Evolutionary conservation across 2,329 filamentous ascomycete genomes (phyloP).

Genomic region (Penicillium occitanis): DNA sequence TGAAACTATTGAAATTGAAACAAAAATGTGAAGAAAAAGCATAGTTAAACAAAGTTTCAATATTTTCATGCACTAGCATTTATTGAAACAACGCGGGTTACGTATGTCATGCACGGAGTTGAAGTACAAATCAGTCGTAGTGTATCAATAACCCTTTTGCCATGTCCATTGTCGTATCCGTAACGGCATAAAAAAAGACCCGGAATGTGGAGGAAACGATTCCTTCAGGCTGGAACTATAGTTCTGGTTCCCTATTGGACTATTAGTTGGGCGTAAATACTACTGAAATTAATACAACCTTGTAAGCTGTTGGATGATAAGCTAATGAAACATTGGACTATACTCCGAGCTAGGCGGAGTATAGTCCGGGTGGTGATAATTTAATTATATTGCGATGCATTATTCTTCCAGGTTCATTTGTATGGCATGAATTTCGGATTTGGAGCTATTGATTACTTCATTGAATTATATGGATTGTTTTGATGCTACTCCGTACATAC

Average conservation of each 20-base stretch:
- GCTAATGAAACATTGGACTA: neutral
- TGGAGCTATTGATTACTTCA: neutral
- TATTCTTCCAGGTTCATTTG: neutral
- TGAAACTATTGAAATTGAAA: neutral
- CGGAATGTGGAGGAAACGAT: neutral
- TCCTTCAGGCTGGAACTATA: neutral
- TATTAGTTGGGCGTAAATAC: neutral
- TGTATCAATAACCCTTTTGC: neutral
- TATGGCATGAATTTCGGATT: neutral
- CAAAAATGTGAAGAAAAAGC: neutral
- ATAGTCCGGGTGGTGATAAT: neutral
- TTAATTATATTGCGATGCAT: neutral
- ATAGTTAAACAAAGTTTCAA: neutral
- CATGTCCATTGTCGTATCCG: neutral
- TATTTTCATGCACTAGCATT: neutral
- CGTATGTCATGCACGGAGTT: neutral
- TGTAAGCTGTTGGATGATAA: neutral
- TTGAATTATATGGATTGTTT: too few relatives aligned
- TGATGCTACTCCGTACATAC: too few relatives aligned
- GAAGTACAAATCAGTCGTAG: conserved; percentile 2
- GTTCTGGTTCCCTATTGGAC: neutral
- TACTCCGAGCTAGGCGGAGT: neutral
- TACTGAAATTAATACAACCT: neutral
- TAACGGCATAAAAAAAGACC: neutral
- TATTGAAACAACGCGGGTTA: neutral